phyloP scores from a whole-genome alignment of 108 stramenopile species.

The Cyclotella atomus region DNA sequence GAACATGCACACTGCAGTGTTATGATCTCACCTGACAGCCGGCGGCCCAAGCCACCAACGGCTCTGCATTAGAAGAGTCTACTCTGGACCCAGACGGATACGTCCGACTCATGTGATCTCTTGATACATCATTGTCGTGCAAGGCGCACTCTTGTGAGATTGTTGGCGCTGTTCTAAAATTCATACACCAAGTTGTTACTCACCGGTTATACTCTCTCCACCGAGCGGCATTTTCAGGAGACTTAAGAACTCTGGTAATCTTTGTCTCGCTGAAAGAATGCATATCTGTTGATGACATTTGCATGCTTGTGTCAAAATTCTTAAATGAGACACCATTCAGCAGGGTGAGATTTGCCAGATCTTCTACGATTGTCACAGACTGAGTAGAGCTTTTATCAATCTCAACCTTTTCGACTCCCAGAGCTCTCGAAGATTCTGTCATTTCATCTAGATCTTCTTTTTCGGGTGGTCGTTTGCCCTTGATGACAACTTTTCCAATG shows the following conservation, averaged over 20 bases:
- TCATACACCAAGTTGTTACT: neutral
- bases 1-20: no score
- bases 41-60: conserved; percentile 83
- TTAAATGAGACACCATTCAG: conserved; percentile 73
- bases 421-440: conserved; percentile 15
- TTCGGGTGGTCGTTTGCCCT: conserved; percentile 78
- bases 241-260: conserved; percentile 61
- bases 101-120: conserved; percentile 77
- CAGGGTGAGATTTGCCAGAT: conserved; percentile 63
- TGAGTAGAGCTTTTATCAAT: conserved; percentile 1
- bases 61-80: conserved; percentile 94
- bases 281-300: conserved; percentile 62
- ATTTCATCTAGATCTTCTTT: conserved; percentile 50
- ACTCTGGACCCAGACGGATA: conserved; percentile 88
- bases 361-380: conserved; percentile 35
- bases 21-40: no score
- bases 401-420: neutral
- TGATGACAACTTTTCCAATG: conserved; percentile 83
- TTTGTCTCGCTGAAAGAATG: conserved; percentile 78
- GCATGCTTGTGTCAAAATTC: conserved; percentile 50
- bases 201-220: conserved; percentile 40
- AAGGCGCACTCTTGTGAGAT: no score
- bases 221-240: conserved; percentile 31
- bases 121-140: neutral
- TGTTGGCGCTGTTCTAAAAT: no score